A percentile compares a stretch with the other conserved stretches of the same genome.
Evolutionary conservation across 345 rosid genomes (phyloP).

Genomic region (Corchorus olitorius): DNA sequence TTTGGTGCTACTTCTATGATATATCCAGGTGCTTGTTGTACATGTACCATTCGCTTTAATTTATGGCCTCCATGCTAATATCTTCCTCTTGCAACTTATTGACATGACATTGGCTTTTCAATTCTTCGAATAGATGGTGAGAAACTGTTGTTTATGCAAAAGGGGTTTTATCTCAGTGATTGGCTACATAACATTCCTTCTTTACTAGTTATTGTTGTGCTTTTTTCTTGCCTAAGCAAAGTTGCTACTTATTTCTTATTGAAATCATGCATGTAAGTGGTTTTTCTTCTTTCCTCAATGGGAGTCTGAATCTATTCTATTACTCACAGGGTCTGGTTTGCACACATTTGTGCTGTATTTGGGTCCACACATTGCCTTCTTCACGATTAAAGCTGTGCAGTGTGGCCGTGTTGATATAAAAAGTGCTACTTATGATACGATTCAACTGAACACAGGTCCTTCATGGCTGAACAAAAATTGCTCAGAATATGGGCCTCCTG

Average conservation of each 20-base stretch:
- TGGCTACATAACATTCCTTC: neutral
- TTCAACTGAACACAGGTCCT: conserved; percentile 79
- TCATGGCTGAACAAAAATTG: conserved; percentile 92
- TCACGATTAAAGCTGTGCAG: conserved; percentile 86
- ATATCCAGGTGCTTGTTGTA: conserved; percentile 15
- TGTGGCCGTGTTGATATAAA: conserved; percentile 93
- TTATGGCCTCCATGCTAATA: neutral
- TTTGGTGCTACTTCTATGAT: conserved; percentile 27
- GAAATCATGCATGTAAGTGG: neutral
- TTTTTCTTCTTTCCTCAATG: neutral
- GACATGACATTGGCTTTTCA: neutral
- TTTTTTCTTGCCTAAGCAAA: neutral
- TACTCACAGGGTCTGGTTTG: conserved; percentile 82
- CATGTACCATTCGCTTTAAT: neutral
- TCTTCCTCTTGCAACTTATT: conserved; percentile 4
- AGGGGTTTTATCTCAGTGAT: neutral
- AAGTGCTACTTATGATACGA: conserved; percentile 85
- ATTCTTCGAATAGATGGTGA: neutral
- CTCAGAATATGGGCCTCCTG: conserved; percentile 73
- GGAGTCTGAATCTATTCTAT: neutral
- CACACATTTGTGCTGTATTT: conserved; percentile 96
- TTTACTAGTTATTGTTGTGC: neutral
- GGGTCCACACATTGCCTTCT: conserved; percentile 93
- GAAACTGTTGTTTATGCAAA: neutral
- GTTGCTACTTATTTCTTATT: neutral